Conservation (phyloP, 148 eudicot species). For the Persicaria tinctoria region DNA sequence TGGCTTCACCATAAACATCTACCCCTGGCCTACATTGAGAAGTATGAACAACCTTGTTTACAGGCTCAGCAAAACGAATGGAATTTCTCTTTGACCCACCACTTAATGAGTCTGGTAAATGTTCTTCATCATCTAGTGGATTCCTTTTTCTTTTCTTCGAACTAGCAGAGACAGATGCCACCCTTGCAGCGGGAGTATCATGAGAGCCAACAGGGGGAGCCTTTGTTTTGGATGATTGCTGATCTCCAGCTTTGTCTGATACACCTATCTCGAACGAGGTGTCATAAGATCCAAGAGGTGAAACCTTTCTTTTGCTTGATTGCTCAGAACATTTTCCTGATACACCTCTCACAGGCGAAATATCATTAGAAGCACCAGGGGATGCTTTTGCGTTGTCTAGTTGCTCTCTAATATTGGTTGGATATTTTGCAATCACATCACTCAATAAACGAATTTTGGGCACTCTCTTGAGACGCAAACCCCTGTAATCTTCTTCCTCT, state of each 20-base stretch:
- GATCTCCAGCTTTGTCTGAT: not conserved
- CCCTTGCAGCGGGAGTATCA: not conserved
- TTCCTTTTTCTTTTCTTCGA: constrained; percentile 7
- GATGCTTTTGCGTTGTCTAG: not conserved
- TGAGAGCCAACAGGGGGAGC: not conserved
- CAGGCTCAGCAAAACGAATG: not conserved
- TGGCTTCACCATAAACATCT: not conserved
- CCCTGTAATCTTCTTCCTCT: constrained; percentile 11
- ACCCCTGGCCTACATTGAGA: not conserved
- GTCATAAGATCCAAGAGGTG: constrained; percentile 8
- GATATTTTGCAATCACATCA: constrained; percentile 8
- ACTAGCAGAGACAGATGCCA: not conserved
- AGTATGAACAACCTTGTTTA: not conserved
- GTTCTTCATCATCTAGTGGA: not conserved
- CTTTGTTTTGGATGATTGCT: constrained; percentile 1
- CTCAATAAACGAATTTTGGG: constrained; percentile 7
- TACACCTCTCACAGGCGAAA: not conserved
- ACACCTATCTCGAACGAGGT: not conserved
- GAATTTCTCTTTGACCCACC: constrained; percentile 5
- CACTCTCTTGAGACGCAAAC: not conserved
- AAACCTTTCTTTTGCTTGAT: constrained; percentile 2
- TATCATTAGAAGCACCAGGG: constrained; percentile 6
- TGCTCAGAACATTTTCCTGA: constrained; percentile 3
- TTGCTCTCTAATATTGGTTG: constrained; percentile 1
- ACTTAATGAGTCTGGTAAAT: constrained; percentile 3